phyloP scores from a whole-genome alignment of 78 protist species.

The Polysphondylium violaceum region DNA sequence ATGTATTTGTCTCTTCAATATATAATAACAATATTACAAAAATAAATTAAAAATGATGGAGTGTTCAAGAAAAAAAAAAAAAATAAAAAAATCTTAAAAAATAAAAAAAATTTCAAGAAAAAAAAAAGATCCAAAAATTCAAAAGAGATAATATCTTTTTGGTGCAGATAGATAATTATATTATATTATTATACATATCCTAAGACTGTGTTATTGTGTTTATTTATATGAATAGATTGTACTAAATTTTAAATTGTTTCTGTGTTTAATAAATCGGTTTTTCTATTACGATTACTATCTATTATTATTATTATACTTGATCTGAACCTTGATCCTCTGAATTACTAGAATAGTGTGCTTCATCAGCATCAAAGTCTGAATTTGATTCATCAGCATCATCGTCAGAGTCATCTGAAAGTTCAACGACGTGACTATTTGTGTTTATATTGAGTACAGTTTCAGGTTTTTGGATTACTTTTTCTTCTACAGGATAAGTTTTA shows the following conservation, averaged over 20 bases:
- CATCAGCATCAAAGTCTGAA: neutral
- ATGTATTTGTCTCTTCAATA: neutral
- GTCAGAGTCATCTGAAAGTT: constrained; percentile 17
- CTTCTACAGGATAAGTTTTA: neutral
- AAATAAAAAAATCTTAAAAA: too few relatives aligned
- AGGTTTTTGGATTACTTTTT: constrained; percentile 21
- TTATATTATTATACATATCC: too few relatives aligned
- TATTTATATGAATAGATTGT: too few relatives aligned
- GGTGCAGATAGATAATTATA: too few relatives aligned
- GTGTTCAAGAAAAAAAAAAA: too few relatives aligned
- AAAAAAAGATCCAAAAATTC: too few relatives aligned
- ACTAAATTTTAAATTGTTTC: too few relatives aligned
- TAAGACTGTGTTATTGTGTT: too few relatives aligned
- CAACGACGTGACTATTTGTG: constrained; percentile 31
- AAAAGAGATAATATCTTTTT: too few relatives aligned
- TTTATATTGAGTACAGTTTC: constrained; percentile 17
- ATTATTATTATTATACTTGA: too few relatives aligned
- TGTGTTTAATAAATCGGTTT: too few relatives aligned
- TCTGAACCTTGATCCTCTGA: neutral
- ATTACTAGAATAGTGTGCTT: neutral
- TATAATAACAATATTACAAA: neutral
- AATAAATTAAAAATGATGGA: neutral
- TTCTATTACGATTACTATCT: too few relatives aligned
- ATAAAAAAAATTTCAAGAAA: neutral
- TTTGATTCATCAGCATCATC: neutral